Percentiles rank a stretch among this genome's conserved stretches.
phyloP scores from a whole-genome alignment of 192 early-diverging fungal species.

The Chytriomyces sp. region DNA sequence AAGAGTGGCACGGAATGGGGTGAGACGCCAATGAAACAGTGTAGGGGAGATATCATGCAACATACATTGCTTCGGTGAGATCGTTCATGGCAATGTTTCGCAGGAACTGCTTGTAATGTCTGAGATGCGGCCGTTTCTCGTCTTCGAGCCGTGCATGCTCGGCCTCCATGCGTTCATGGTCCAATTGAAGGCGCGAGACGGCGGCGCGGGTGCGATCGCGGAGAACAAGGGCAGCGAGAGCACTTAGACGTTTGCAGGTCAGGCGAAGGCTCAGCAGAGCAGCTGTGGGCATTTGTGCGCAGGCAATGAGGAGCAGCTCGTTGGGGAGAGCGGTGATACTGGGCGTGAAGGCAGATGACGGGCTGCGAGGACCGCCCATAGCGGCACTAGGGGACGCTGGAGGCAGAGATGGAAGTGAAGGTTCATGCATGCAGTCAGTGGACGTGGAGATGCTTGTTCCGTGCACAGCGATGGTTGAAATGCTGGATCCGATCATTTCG shows the following conservation, averaged over 20 bases:
- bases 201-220: slow-evolving; percentile 23
- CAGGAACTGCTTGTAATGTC: slow-evolving; percentile 51
- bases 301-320: slow-evolving; percentile 47
- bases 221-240: slow-evolving; percentile 42
- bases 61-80: slow-evolving; percentile 46
- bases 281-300: slow-evolving; percentile 22
- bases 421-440: too few relatives aligned
- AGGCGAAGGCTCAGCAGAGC: slow-evolving; percentile 36
- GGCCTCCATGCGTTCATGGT: not conserved
- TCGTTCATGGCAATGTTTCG: slow-evolving; percentile 37
- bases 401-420: not conserved
- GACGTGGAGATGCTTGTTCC: too few relatives aligned
- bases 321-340: slow-evolving; percentile 34
- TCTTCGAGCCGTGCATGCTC: slow-evolving; percentile 17
- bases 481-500: too few relatives aligned
- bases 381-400: not conserved
- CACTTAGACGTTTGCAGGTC: slow-evolving; percentile 25
- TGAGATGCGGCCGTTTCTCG: slow-evolving; percentile 39
- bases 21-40: not conserved
- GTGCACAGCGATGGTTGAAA: too few relatives aligned
- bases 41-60: not conserved
- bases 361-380: not conserved
- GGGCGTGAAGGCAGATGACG: not conserved
- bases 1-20: not conserved
- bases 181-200: not conserved